Conservation (phyloP, 75 land plant species). For the Larix kaempferi region DNA sequence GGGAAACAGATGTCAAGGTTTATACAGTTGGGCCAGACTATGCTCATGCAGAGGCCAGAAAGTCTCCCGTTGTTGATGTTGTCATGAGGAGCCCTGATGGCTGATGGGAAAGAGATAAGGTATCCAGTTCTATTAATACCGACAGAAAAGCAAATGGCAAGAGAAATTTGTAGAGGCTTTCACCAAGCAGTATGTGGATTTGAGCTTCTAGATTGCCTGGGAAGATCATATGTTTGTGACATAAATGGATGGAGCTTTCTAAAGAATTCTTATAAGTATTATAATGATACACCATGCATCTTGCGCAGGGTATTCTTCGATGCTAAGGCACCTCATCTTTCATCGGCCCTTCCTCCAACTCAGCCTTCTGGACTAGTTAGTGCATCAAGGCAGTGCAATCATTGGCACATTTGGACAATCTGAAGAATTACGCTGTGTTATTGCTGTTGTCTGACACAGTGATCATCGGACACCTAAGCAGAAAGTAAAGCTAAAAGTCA, state of each 20-base stretch:
- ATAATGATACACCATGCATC: constrained; percentile 99
- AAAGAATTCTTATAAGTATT: constrained; percentile 99
- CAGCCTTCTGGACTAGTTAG: constrained; percentile 64
- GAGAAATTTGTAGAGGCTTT: too few relatives aligned
- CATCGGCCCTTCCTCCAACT: constrained; percentile 76
- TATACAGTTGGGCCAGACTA: constrained; percentile 98
- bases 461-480: constrained; percentile 98
- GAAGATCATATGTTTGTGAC: constrained; percentile 99
- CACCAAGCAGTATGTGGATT: constrained; percentile 83
- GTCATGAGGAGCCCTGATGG: constrained; percentile 98
- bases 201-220: constrained; percentile 92
- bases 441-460: constrained; percentile 93
- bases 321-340: constrained; percentile 98
- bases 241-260: constrained; percentile 99
- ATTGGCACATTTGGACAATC: constrained; percentile 96
- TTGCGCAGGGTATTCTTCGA: constrained; percentile 93
- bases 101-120: constrained; percentile 99
- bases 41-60: constrained; percentile 99
- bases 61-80: constrained; percentile 98
- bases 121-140: too few relatives aligned
- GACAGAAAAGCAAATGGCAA: too few relatives aligned
- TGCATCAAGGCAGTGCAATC: constrained; percentile 91
- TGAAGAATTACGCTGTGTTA: constrained; percentile 97
- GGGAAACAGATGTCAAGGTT: constrained; percentile 99
- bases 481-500: constrained; percentile 95